These are phyloP conservation scores for Xylaria sp. DNA, from an alignment of 2,329 filamentous ascomycete species.

Conservation along the genomic window DNA sequence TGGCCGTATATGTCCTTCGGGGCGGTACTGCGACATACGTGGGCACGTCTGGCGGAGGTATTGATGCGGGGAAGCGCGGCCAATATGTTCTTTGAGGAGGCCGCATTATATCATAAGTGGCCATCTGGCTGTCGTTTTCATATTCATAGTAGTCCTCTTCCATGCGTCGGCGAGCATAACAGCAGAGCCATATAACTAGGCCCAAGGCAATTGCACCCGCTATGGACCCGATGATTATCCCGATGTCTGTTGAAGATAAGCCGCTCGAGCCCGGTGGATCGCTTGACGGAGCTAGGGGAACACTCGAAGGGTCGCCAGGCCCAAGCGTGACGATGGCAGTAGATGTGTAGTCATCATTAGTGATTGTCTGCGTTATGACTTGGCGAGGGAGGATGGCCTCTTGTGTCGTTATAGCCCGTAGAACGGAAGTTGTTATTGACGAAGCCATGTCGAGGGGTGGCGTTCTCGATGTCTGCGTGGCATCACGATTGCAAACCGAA, in stretches of 20 bases:
- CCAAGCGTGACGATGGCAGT: slow-evolving; percentile 48
- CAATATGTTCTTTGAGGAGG: slow-evolving; percentile 31
- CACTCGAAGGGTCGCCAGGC: slow-evolving; percentile 37
- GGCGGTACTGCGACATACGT: slow-evolving; percentile 35
- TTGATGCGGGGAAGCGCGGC: slow-evolving; percentile 43
- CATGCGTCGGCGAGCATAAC: slow-evolving; percentile 37
- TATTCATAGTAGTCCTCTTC: slow-evolving; percentile 26
- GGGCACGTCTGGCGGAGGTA: slow-evolving; percentile 43
- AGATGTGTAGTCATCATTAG: slow-evolving; percentile 43
- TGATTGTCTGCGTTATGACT: slow-evolving; percentile 49
- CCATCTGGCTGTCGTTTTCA: slow-evolving; percentile 9
- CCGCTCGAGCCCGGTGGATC: slow-evolving; percentile 38
- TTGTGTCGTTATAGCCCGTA: slow-evolving; percentile 1
- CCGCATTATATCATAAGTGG: slow-evolving; percentile 8
- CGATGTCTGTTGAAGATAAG: slow-evolving; percentile 37
- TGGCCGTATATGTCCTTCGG: slow-evolving; percentile 27
- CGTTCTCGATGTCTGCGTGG: slow-evolving; percentile 14
- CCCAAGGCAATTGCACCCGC: slow-evolving; percentile 42
- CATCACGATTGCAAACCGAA: slow-evolving; percentile 9
- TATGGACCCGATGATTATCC: slow-evolving; percentile 47
- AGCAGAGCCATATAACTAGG: slow-evolving; percentile 43
- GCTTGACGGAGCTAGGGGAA: slow-evolving; percentile 20
- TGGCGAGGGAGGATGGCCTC: slow-evolving; percentile 40
- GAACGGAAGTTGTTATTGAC: neutral
- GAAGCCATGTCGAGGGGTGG: slow-evolving; percentile 24